phyloP scores from a whole-genome alignment of 805 yeast species.

The Limtongozyma cylindracea region DNA sequence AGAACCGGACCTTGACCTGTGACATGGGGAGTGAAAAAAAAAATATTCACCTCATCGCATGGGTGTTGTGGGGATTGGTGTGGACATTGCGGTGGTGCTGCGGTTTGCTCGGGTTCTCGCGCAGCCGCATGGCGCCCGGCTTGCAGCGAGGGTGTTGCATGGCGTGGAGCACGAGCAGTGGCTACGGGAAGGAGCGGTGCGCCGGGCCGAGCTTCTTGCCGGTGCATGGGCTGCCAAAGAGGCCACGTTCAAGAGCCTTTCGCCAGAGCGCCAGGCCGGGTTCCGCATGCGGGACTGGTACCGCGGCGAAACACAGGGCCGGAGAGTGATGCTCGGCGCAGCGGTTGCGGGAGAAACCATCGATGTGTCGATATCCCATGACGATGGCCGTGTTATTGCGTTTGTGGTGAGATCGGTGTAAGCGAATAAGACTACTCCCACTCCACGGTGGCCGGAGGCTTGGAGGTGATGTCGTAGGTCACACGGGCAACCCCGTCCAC shows the following conservation, averaged over 20 bases:
- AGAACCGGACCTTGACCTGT: slow-evolving; percentile 63
- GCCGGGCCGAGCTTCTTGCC: slow-evolving; percentile 13
- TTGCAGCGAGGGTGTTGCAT: slow-evolving; percentile 16
- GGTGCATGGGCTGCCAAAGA: slow-evolving; percentile 55
- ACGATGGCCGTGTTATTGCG: slow-evolving; percentile 30
- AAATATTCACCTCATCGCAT: too few species aligned
- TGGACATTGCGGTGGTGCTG: slow-evolving; percentile 21
- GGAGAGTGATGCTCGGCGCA: slow-evolving; percentile 21
- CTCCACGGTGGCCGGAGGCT: slow-evolving; percentile 99
- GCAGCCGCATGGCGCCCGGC: slow-evolving; percentile 1
- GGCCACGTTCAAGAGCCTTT: slow-evolving; percentile 41
- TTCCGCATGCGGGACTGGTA: slow-evolving; percentile 41
- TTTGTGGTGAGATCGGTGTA: slow-evolving; percentile 12
- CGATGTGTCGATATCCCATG: slow-evolving; percentile 32
- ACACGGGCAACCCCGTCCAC: slow-evolving; percentile 98
- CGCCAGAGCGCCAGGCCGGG: slow-evolving; percentile 15
- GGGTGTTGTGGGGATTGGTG: slow-evolving; percentile 26
- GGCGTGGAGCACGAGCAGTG: slow-evolving; percentile 13
- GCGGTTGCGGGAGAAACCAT: too few species aligned
- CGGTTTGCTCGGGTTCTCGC: slow-evolving; percentile 18
- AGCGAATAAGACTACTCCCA: slow-evolving; percentile 46
- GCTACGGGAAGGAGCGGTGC: slow-evolving; percentile 4
- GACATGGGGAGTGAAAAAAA: too few species aligned
- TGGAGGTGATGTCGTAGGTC: slow-evolving; percentile 93
- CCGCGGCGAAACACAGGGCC: slow-evolving; percentile 15